phyloP scores from a whole-genome alignment of 2,329 filamentous ascomycete genomes.

The Clarireedia hainanense region DNA sequence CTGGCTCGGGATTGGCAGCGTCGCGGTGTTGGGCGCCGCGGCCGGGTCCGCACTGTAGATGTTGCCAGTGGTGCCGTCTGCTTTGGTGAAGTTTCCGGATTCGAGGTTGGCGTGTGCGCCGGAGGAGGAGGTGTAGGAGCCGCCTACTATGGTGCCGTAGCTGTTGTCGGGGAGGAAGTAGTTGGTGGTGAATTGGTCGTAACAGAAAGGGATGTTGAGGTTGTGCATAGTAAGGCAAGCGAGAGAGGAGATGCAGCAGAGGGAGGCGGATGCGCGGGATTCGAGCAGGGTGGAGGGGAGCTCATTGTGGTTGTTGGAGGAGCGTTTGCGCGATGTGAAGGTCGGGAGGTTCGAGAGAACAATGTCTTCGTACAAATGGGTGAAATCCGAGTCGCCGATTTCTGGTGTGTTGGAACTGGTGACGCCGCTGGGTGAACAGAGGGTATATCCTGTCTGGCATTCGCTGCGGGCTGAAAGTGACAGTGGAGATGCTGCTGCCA shows the following conservation, averaged over 20 bases:
- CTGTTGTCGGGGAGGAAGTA: conserved; percentile 39
- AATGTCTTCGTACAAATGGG: conserved; percentile 27
- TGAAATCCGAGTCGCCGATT: conserved; percentile 25
- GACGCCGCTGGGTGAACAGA: conserved; percentile 29
- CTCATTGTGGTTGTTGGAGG: not conserved
- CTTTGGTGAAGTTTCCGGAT: conserved; percentile 35
- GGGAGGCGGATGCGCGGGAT: conserved; percentile 12
- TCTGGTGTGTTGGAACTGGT: conserved; percentile 21
- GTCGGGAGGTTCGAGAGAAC: conserved; percentile 26
- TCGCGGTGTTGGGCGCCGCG: conserved; percentile 37
- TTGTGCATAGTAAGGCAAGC: conserved; percentile 22
- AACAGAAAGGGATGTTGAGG: conserved; percentile 40
- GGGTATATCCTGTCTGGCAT: conserved; percentile 24
- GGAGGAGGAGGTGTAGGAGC: conserved; percentile 33
- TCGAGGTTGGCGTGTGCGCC: conserved; percentile 36
- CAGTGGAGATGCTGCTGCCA: not conserved
- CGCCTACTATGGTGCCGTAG: conserved; percentile 37
- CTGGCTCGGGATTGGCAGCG: conserved; percentile 36
- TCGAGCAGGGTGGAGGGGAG: not conserved
- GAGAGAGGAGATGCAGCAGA: conserved; percentile 22
- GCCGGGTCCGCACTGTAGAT: conserved; percentile 34
- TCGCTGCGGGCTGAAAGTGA: not conserved
- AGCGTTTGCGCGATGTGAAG: conserved; percentile 10
- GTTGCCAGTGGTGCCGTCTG: conserved; percentile 34
- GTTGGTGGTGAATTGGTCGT: conserved; percentile 45